A percentile compares a stretch with the other conserved stretches of the same genome.
phyloP scores from a whole-genome alignment of 2,329 filamentous ascomycete genomes.

The Tolypocladium pustulatum region DNA sequence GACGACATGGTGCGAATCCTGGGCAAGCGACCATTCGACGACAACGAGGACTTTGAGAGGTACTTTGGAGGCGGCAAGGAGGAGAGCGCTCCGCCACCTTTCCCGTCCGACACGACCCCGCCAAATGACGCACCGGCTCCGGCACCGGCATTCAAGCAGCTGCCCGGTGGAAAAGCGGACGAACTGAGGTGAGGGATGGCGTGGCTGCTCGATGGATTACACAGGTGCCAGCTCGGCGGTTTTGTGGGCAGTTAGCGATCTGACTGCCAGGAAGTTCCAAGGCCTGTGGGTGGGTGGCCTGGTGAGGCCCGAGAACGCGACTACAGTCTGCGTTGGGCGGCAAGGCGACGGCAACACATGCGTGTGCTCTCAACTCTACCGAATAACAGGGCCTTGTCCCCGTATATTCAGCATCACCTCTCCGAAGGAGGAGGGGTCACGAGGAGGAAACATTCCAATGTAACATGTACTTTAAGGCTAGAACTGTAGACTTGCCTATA shows the following conservation, averaged over 20 bases:
- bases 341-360: neutral
- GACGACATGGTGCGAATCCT: slow-evolving; percentile 89
- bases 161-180: slow-evolving; percentile 9
- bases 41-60: slow-evolving; percentile 80
- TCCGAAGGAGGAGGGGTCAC: neutral
- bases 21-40: slow-evolving; percentile 74
- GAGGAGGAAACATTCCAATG: neutral
- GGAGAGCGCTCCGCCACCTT: slow-evolving; percentile 47
- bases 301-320: neutral
- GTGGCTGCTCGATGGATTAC: neutral
- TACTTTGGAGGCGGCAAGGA: slow-evolving; percentile 66
- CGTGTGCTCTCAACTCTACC: slow-evolving; percentile 7
- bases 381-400: neutral
- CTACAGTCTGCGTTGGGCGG: neutral
- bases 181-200: slow-evolving; percentile 6
- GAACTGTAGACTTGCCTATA: neutral
- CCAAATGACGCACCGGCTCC: slow-evolving; percentile 25
- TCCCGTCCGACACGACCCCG: slow-evolving; percentile 33
- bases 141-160: slow-evolving; percentile 25
- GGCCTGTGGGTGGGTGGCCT: neutral
- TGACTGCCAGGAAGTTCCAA: neutral
- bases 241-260: neutral
- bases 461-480: slow-evolving; percentile 3
- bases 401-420: neutral
- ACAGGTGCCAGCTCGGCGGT: neutral